Evolutionary conservation across 2,329 filamentous ascomycete species (phyloP), one percentile per base, ranked within the genome.

Genomic region (Clonostachys sp.): DNA sequence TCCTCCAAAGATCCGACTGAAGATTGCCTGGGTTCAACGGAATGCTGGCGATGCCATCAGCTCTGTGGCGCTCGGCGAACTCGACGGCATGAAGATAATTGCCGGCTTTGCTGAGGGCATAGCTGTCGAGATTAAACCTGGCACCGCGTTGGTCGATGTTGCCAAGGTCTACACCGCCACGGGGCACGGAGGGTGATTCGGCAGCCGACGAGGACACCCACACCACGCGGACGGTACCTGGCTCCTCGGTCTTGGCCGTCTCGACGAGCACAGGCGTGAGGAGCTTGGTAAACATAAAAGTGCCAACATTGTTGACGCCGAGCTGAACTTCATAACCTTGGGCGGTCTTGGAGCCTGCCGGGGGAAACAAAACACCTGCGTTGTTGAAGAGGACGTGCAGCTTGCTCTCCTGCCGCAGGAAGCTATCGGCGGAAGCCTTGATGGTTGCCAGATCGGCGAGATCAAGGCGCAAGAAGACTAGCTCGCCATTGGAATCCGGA

Each of bases 401-500:
- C 14, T 55, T 55, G 12, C 42, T 46, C 42, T 61, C 58, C 33
- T 47, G 51, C 14, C 46, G 45, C 3, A 59, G 45, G 16, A 63
- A 61, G 6, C 50, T 46, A 4, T 55, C 40, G 4, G 57, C 61
- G 2, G 63, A 53, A 9, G 50, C 44, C 45, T 61, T 62, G 41
- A 67, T 54, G n/a, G 57, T 60, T 16, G 53, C 44, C 4, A 67
- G 52, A 47, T 67, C 63, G 8, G 54, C 51, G 6, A 68, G 57
- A 48, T 77, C 73, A 5, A 78, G 56, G 10, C 58, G 50, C 8
- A 76, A 54, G 48, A 70, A 72, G n/a, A 59, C 57, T 3, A 76
- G 49, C 2, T 55, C 53, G 14, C 71, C 70, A 1, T 58, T 61
- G 3, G 58, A 70, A 13, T 53, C 41, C 12, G 45, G 57, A 4